These are phyloP conservation scores for Exophiala sp. DNA, from an alignment of 2,329 filamentous ascomycete genomes.

Conservation along the genomic window DNA sequence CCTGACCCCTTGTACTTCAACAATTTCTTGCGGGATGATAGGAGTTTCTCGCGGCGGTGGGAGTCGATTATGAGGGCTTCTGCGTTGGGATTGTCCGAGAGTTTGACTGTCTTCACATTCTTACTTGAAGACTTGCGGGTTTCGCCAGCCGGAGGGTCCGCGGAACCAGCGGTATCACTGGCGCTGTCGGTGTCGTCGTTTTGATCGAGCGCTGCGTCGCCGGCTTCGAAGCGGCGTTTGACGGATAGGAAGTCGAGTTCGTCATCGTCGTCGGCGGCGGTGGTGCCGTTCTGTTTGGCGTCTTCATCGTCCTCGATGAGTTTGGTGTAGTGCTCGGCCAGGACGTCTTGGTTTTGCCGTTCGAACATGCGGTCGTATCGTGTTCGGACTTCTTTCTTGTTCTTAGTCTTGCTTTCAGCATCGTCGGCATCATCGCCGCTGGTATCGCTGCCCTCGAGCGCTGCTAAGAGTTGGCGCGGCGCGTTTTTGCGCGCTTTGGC, in stretches of 20 bases:
- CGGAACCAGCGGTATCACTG: slow-evolving; percentile 30
- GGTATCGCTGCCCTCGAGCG: slow-evolving; percentile 59
- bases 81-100: slow-evolving; percentile 53
- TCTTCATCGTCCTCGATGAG: slow-evolving; percentile 64
- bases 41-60: slow-evolving; percentile 90
- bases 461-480: slow-evolving; percentile 60
- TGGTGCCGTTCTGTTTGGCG: slow-evolving; percentile 12
- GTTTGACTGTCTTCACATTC: slow-evolving; percentile 49
- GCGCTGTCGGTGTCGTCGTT: slow-evolving; percentile 40
- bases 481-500: slow-evolving; percentile 85
- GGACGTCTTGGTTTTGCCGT: slow-evolving; percentile 87
- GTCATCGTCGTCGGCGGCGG: slow-evolving; percentile 50
- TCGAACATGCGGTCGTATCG: slow-evolving; percentile 99
- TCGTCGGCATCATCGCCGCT: slow-evolving; percentile 44
- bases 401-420: slow-evolving; percentile 47
- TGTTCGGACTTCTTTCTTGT: slow-evolving; percentile 74
- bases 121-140: not conserved
- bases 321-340: slow-evolving; percentile 91
- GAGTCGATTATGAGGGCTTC: slow-evolving; percentile 83
- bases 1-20: slow-evolving; percentile 85
- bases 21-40: slow-evolving; percentile 91
- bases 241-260: slow-evolving; percentile 80
- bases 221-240: slow-evolving; percentile 77
- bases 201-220: slow-evolving; percentile 53
- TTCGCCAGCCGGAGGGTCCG: slow-evolving; percentile 27